phyloP scores from a whole-genome alignment of 202 grass and related monocot genomes.

The Carex sylvatica region DNA sequence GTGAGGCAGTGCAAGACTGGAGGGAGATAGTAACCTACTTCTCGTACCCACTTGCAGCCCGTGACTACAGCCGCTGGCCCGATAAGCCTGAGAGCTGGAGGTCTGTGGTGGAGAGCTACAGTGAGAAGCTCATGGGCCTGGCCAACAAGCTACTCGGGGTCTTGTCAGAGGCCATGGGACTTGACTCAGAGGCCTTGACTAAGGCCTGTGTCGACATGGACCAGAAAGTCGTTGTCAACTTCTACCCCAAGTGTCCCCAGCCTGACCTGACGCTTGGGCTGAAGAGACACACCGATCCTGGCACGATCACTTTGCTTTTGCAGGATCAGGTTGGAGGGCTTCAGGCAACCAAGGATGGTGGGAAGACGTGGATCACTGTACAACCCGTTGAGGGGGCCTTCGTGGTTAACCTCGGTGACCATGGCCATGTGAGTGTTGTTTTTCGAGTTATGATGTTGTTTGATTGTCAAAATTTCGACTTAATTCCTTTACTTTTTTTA shows the following conservation, averaged over 20 bases:
- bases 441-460: neutral
- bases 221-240: conserved; percentile 92
- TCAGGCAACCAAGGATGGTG: conserved; percentile 84
- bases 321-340: conserved; percentile 96
- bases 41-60: conserved; percentile 55
- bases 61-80: conserved; percentile 83
- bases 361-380: conserved; percentile 82
- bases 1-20: conserved; percentile 84
- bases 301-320: conserved; percentile 85
- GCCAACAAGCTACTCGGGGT: conserved; percentile 65
- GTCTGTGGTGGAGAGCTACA: conserved; percentile 61
- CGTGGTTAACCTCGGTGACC: conserved; percentile 91
- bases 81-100: conserved; percentile 75
- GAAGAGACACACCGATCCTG: conserved; percentile 84
- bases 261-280: conserved; percentile 83
- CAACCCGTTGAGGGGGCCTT: conserved; percentile 60
- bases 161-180: conserved; percentile 78
- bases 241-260: conserved; percentile 85
- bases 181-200: conserved; percentile 49
- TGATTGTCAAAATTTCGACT: neutral
- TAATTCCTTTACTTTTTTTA: neutral
- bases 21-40: conserved; percentile 91
- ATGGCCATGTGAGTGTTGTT: conserved; percentile 54
- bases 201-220: conserved; percentile 82
- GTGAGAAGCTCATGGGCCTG: conserved; percentile 67